Base-by-base conservation (phyloP, 2,329 filamentous ascomycete genomes). In the Albophoma yamanashiensis region DNA sequence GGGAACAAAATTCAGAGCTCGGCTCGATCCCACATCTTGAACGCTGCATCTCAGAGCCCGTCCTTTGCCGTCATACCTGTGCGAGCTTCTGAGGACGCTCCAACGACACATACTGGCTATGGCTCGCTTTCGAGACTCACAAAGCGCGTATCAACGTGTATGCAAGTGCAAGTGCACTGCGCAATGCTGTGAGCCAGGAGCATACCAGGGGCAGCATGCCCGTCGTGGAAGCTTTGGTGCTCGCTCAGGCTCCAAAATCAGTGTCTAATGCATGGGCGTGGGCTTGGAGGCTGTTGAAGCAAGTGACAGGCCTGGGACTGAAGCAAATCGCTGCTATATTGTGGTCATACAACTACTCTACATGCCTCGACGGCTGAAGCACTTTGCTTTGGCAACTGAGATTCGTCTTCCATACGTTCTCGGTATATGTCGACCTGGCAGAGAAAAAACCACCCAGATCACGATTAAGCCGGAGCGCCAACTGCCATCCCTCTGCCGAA, bases 401-500 rank as follows among this genome's bases (percentile, higher is more conserved):
- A 78, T 69, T 73, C 71, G 74, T 79, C 75, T 76, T 71, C 81
- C 75, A 82, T 91, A 87, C 87, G 81, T 79, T 83, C 83, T 91
- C 89, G 89, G 91, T 94, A 89, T 81, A 82, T 82, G 86, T 89
- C 84, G 81, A 76, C 75, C 65, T 60, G 90, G 91, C 92, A 88
- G 80, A 96, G 83, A 96, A 75, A 73, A 84, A 83, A 74, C 62
- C 31, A 61, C 64, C 62, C 65, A 56, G 89, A 91, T 91, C 89
- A 88, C 91, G 88, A 96, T 94, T 96, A 96, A 97, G 92, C 92
- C 92, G 92, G 92, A 96, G 92, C 90, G 85, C 84, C 87, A 88
- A 87, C 86, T 92, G 87, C 83, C 90, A 87, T 85, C 82, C 85
- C 81, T 80, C 79, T 77, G 77, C 84, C 79, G 89, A 96, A 78